These are phyloP conservation scores for Emergomyces pasteurianus DNA, from an alignment of 2,329 filamentous ascomycete genomes.

Conservation along the genomic window DNA sequence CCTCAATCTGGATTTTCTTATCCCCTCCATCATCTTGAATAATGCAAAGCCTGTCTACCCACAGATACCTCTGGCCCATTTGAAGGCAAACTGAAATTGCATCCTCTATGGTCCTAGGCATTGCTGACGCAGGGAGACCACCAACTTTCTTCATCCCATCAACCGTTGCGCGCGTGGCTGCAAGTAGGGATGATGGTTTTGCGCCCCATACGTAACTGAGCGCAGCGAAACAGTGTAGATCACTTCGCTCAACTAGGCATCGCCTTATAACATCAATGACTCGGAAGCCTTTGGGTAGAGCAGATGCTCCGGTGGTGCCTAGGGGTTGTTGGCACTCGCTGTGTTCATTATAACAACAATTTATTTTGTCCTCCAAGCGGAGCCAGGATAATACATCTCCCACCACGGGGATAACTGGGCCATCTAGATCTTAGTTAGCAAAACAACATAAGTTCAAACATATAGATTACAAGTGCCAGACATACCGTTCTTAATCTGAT, in stretches of 20 bases:
- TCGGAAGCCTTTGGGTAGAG: not conserved
- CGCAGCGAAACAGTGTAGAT: not conserved
- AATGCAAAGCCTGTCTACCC: not conserved
- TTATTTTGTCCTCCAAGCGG: not conserved
- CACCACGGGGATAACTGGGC: not conserved
- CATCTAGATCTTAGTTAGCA: not conserved
- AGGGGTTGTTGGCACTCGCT: not conserved
- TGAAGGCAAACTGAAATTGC: not conserved
- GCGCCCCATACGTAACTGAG: not conserved
- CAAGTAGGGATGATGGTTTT: not conserved
- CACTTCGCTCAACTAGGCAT: not conserved
- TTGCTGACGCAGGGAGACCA: not conserved
- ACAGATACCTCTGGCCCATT: not conserved
- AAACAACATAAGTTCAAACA: not conserved
- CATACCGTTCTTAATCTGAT: not conserved
- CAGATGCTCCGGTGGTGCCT: not conserved
- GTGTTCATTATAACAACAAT: not conserved
- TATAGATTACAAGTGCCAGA: not conserved
- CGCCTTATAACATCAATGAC: not conserved
- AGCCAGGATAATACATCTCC: not conserved
- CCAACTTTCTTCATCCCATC: not conserved
- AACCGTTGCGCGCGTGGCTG: not conserved
- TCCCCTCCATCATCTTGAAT: not conserved
- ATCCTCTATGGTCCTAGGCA: not conserved
- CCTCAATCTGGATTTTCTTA: not conserved